These are phyloP conservation scores for Suhomyces canberraensis DNA, from an alignment of 805 yeast genomes.

Conservation along the genomic window DNA sequence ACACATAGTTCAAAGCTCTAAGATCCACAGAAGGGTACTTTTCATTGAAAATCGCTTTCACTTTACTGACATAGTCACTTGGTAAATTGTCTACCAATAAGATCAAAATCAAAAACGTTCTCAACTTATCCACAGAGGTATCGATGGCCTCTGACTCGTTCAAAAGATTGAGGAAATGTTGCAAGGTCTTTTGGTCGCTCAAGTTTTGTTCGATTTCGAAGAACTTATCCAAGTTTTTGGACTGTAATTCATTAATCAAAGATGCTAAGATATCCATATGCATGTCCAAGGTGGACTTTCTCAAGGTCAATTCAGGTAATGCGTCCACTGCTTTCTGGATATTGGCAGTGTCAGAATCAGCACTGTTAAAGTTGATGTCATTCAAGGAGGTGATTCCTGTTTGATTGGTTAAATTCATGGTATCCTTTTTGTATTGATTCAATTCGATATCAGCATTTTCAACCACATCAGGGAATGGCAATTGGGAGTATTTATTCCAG, in stretches of 20 bases:
- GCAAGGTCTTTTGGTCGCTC: slow-evolving; percentile 55
- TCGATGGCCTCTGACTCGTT: slow-evolving; percentile 52
- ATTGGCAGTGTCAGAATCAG: slow-evolving; percentile 53
- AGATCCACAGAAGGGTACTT: slow-evolving; percentile 53
- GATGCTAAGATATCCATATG: slow-evolving; percentile 94
- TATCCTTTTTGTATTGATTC: slow-evolving; percentile 78
- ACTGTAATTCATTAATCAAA: slow-evolving; percentile 75
- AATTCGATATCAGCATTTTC: slow-evolving; percentile 89
- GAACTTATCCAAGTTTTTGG: slow-evolving; percentile 83
- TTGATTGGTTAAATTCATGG: slow-evolving; percentile 75
- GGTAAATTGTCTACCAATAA: slow-evolving; percentile 39
- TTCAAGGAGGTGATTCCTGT: slow-evolving; percentile 70
- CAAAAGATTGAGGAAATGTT: slow-evolving; percentile 58
- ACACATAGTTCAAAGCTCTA: slow-evolving; percentile 66
- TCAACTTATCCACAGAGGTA: slow-evolving; percentile 71
- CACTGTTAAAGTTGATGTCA: slow-evolving; percentile 63
- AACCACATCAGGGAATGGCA: slow-evolving; percentile 98
- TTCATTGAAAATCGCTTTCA: slow-evolving; percentile 57
- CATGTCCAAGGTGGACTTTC: slow-evolving; percentile 86
- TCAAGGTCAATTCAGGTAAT: slow-evolving; percentile 85
- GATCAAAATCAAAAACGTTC: slow-evolving; percentile 82
- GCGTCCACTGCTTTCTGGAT: slow-evolving; percentile 87
- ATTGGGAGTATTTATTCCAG: slow-evolving; percentile 78
- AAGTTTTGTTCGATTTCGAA: slow-evolving; percentile 91
- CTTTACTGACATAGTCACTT: slow-evolving; percentile 41